Conservation (phyloP, 306 rosid species). For the Cicer judaicum region DNA sequence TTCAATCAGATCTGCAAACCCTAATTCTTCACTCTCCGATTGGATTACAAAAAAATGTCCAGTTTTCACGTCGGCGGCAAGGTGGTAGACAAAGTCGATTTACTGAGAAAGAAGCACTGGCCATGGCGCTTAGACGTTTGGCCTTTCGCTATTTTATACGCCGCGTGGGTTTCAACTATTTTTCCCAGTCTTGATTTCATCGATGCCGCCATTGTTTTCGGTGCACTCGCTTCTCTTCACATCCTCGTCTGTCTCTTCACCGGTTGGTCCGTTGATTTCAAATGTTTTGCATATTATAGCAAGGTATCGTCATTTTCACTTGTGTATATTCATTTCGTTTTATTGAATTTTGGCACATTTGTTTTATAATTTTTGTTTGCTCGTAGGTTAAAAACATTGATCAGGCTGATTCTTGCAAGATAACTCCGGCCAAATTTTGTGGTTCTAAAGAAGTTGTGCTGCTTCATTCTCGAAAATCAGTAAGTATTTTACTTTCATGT, state of each 20-base stretch:
- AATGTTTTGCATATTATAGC: conserved; percentile 72
- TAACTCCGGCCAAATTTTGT: conserved; percentile 87
- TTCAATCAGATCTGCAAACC: conserved; percentile 40
- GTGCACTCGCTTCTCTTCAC: conserved; percentile 68
- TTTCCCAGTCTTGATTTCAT: conserved; percentile 78
- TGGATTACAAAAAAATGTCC: conserved; percentile 47
- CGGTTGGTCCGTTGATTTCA: conserved; percentile 94
- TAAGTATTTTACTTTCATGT: conserved; percentile 33
- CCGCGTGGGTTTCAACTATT: conserved; percentile 58
- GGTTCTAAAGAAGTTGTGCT: conserved; percentile 91
- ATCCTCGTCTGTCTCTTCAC: conserved; percentile 86
- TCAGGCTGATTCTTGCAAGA: conserved; percentile 82
- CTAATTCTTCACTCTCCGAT: conserved; percentile 8
- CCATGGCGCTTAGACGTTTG: conserved; percentile 81
- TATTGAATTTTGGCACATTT: neutral
- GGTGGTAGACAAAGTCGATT: conserved; percentile 85
- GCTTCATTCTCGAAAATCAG: conserved; percentile 68
- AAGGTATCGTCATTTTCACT: conserved; percentile 53
- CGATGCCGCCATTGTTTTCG: conserved; percentile 76
- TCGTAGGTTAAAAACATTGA: conserved; percentile 77
- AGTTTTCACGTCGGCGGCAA: conserved; percentile 87
- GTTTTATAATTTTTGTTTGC: neutral
- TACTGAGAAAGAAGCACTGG: conserved; percentile 71
- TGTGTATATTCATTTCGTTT: no score
- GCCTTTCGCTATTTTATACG: conserved; percentile 72